These are phyloP conservation scores for Pholiota adiposa DNA, from an alignment of 1,284 basidiomycete species.

Conservation along the genomic window DNA sequence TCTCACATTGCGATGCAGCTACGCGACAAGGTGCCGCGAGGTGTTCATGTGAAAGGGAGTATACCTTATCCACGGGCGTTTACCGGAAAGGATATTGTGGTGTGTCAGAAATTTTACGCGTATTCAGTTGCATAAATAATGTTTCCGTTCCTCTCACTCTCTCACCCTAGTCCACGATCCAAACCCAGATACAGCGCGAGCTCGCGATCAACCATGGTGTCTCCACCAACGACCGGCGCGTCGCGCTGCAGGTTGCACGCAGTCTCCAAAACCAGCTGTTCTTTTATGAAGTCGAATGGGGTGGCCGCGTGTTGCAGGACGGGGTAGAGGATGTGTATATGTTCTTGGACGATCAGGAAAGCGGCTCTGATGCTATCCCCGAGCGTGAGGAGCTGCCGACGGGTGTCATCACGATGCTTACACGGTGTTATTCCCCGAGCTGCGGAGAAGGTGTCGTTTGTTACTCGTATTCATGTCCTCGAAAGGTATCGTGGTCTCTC, in stretches of 20 bases:
- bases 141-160: not conserved
- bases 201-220: constrained; percentile 74
- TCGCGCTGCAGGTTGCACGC: constrained; percentile 86
- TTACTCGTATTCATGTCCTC: constrained; percentile 77
- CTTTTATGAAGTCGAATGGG: constrained; percentile 98
- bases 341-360: constrained; percentile 77
- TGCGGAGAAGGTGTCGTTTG: constrained; percentile 79
- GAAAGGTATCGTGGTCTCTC: constrained; percentile 48
- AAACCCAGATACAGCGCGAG: constrained; percentile 79
- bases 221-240: constrained; percentile 76
- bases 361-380: constrained; percentile 55
- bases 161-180: constrained; percentile 74
- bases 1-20: constrained; percentile 88
- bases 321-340: constrained; percentile 85
- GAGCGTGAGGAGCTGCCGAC: constrained; percentile 85
- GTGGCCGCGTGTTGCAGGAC: constrained; percentile 81
- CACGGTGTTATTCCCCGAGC: constrained; percentile 83
- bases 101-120: constrained; percentile 47
- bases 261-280: constrained; percentile 92
- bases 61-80: constrained; percentile 88
- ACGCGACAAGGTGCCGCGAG: constrained; percentile 84
- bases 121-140: constrained; percentile 28
- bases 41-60: constrained; percentile 91
- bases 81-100: constrained; percentile 91
- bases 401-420: constrained; percentile 79